Percentiles rank a stretch among this genome's conserved stretches.
Evolutionary conservation across 129 eudicot genomes (phyloP).

Genomic region (Rutidosis leptorrhynchoides): DNA sequence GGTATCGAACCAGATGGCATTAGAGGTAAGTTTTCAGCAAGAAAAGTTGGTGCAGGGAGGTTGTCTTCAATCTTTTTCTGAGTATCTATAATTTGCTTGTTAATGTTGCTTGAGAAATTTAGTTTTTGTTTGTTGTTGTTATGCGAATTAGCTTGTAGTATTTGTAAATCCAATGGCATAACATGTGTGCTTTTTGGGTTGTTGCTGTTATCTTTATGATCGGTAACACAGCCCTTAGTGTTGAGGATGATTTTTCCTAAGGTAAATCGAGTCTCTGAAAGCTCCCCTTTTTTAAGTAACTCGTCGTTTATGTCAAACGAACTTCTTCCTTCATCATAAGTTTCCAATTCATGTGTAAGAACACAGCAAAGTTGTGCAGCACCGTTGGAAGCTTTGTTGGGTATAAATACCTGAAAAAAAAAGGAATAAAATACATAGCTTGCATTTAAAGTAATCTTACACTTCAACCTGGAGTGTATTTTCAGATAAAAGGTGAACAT

Average conservation of each 20-base stretch:
- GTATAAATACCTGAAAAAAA: conserved; percentile 65
- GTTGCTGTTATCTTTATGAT: conserved; percentile 21
- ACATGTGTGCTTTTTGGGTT: conserved; percentile 8
- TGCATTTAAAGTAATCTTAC: not conserved
- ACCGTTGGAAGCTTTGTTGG: conserved; percentile 35
- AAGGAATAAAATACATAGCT: not conserved
- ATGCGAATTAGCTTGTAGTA: conserved; percentile 18
- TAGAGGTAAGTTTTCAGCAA: not conserved
- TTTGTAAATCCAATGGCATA: conserved; percentile 13
- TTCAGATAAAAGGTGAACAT: conserved; percentile 7
- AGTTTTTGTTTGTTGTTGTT: conserved; percentile 9
- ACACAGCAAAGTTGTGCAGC: conserved; percentile 36
- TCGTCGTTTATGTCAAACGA: conserved; percentile 40
- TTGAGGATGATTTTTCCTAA: conserved; percentile 70
- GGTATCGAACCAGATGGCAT: too few species aligned
- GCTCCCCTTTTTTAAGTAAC: conserved; percentile 49
- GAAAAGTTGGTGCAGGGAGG: not conserved
- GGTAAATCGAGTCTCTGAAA: conserved; percentile 51
- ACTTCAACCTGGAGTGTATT: not conserved
- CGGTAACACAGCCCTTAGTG: conserved; percentile 41
- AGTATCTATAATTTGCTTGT: conserved; percentile 17
- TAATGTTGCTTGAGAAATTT: conserved; percentile 14
- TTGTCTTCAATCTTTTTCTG: conserved; percentile 9
- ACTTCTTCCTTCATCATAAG: conserved; percentile 29
- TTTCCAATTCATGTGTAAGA: conserved; percentile 21